Conservation (phyloP, 23 red algal species). For the Gracilaria gracilis region DNA sequence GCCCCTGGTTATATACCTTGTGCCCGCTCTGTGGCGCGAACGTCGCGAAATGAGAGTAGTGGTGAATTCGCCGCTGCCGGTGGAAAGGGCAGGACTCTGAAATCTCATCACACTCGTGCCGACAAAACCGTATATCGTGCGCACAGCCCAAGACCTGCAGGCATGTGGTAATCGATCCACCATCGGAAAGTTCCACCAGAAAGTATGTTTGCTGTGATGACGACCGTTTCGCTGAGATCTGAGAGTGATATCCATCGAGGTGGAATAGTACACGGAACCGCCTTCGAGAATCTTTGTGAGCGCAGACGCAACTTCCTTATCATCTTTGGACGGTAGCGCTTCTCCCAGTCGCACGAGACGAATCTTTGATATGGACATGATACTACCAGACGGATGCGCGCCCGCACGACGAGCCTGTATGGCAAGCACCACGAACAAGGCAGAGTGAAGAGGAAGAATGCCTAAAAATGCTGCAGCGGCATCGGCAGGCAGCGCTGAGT, state of each 20-base stretch:
- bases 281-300: conserved; percentile 87
- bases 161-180: conserved; percentile 37
- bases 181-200: conserved; percentile 95
- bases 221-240: conserved; percentile 28
- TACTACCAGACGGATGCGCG: conserved; percentile 45
- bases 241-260: conserved; percentile 69
- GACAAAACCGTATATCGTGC: conserved; percentile 84
- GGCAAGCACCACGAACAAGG: conserved; percentile 71
- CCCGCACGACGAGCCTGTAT: conserved; percentile 71
- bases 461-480: conserved; percentile 82
- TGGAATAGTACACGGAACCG: conserved; percentile 81
- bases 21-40: conserved; percentile 83
- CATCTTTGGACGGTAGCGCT: conserved; percentile 57
- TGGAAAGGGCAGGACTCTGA: conserved; percentile 26
- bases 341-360: conserved; percentile 65
- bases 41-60: conserved; percentile 81
- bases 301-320: conserved; percentile 66
- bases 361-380: conserved; percentile 65
- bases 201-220: conserved; percentile 45
- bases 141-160: conserved; percentile 60
- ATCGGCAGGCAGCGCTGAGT: conserved; percentile 60
- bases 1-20: conserved; percentile 88
- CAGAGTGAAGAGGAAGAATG: conserved; percentile 71
- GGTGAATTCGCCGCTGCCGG: conserved; percentile 48
- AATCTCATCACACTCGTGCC: conserved; percentile 72